These are phyloP conservation scores for Lepidium campestre DNA, from an alignment of 441 rosid genomes.

Conservation along the genomic window DNA sequence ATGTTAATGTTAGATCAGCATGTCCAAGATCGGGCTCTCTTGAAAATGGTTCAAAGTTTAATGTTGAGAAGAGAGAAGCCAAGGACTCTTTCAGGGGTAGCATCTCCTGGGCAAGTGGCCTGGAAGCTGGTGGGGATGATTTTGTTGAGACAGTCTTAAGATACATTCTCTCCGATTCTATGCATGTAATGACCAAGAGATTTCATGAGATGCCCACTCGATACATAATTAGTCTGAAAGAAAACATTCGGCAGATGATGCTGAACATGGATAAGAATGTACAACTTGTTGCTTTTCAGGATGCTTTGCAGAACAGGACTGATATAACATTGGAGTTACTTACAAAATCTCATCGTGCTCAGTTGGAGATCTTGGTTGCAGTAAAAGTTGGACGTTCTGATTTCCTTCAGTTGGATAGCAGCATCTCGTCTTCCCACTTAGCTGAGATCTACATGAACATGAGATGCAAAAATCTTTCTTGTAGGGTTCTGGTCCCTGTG, in stretches of 20 bases:
- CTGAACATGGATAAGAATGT: slow-evolving; percentile 53
- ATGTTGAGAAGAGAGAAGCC: slow-evolving; percentile 59
- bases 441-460: slow-evolving; percentile 82
- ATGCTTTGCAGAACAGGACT: slow-evolving; percentile 54
- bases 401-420: slow-evolving; percentile 55
- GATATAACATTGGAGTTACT: slow-evolving; percentile 65
- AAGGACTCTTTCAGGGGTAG: slow-evolving; percentile 56
- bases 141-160: slow-evolving; percentile 56
- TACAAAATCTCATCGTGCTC: slow-evolving; percentile 61
- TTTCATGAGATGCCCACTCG: slow-evolving; percentile 76
- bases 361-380: slow-evolving; percentile 84
- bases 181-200: slow-evolving; percentile 70
- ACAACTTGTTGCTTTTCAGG: slow-evolving; percentile 45
- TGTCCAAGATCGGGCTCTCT: slow-evolving; percentile 60
- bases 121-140: slow-evolving; percentile 60
- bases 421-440: slow-evolving; percentile 58
- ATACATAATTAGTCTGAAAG: slow-evolving; percentile 56
- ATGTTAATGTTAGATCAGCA: slow-evolving; percentile 59
- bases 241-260: slow-evolving; percentile 69
- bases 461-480: slow-evolving; percentile 77
- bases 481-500: slow-evolving; percentile 69
- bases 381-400: slow-evolving; percentile 67
- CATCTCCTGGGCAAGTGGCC: slow-evolving; percentile 52
- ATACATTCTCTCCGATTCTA: slow-evolving; percentile 70
- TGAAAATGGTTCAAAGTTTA: slow-evolving; percentile 50